Evolutionary conservation across 1,284 basidiomycete genomes (phyloP).

Genomic region (Cystobasidium sp.): DNA sequence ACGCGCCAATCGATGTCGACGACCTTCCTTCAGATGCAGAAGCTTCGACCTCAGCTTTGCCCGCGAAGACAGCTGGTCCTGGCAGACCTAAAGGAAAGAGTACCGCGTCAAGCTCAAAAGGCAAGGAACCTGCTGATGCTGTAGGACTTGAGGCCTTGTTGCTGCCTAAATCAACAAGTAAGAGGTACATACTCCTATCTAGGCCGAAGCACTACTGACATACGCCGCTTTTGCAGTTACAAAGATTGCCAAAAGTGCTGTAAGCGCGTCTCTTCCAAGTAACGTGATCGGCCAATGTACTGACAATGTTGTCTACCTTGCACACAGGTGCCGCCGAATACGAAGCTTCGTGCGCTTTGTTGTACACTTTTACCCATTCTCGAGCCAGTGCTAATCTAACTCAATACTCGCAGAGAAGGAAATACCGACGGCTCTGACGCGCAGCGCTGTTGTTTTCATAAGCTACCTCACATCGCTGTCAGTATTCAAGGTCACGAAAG

Average conservation of each 20-base stretch:
- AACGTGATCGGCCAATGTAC: constrained; percentile 6
- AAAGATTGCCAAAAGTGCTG: constrained; percentile 38
- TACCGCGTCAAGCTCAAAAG: not conserved
- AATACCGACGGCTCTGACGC: constrained; percentile 48
- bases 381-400: too few relatives aligned
- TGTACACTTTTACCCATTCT: not conserved
- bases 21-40: constrained; percentile 25
- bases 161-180: constrained; percentile 31
- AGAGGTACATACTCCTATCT: not conserved
- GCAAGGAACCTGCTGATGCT: not conserved
- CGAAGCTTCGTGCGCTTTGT: constrained; percentile 31
- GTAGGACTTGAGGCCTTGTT: constrained; percentile 20
- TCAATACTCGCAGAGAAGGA: constrained; percentile 46
- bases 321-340: constrained; percentile 30
- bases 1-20: constrained; percentile 21
- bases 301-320: not conserved
- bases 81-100: constrained; percentile 21
- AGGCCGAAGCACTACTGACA: not conserved
- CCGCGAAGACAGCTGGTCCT: constrained; percentile 1
- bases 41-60: not conserved
- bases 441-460: constrained; percentile 52
- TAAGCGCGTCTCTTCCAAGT: constrained; percentile 19
- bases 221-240: constrained; percentile 13
- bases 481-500: constrained; percentile 14
- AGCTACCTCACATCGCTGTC: constrained; percentile 52